These are phyloP conservation scores for Xerocomus potaroensis DNA, from an alignment of 768 basidiomycete species.

Conservation along the genomic window DNA sequence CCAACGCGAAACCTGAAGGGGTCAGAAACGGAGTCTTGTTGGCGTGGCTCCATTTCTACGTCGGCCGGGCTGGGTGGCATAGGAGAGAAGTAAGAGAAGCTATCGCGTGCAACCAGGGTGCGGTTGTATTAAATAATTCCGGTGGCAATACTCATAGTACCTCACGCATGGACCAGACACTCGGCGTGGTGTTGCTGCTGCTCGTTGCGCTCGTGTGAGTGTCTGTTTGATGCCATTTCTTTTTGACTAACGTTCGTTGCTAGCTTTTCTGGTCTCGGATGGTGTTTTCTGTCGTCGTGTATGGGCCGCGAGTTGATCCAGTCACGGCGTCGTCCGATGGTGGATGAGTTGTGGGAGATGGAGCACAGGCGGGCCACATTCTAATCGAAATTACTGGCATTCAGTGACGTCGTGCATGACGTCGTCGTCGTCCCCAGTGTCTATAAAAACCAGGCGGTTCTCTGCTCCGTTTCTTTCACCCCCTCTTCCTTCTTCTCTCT, in stretches of 20 bases:
- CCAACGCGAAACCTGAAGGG: conserved; percentile 65
- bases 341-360: conserved; percentile 62
- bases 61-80: conserved; percentile 14
- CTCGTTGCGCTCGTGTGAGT: conserved; percentile 47
- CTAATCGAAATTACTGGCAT: conserved; percentile 14
- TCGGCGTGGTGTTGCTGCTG: conserved; percentile 41
- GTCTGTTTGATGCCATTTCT: neutral
- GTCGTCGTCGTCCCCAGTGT: conserved; percentile 5
- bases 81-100: neutral
- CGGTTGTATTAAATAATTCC: too few species aligned
- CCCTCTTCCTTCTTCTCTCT: conserved; percentile 3
- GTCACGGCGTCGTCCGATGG: conserved; percentile 38
- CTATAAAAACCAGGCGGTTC: conserved; percentile 18
- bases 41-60: conserved; percentile 39
- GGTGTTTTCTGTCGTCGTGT: conserved; percentile 69
- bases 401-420: conserved; percentile 17
- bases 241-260: conserved; percentile 7
- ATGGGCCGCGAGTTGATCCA: conserved; percentile 37
- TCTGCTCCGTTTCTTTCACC: conserved; percentile 4
- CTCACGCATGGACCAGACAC: conserved; percentile 11
- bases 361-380: conserved; percentile 35
- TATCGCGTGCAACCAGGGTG: too few species aligned
- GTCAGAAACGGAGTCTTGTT: conserved; percentile 41
- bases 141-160: too few species aligned
- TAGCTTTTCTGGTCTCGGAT: conserved; percentile 49